Evolutionary conservation across 495 filamentous ascomycete species (phyloP), one percentile per base, ranked within the genome.

Genomic region (Cercophora scortea): DNA sequence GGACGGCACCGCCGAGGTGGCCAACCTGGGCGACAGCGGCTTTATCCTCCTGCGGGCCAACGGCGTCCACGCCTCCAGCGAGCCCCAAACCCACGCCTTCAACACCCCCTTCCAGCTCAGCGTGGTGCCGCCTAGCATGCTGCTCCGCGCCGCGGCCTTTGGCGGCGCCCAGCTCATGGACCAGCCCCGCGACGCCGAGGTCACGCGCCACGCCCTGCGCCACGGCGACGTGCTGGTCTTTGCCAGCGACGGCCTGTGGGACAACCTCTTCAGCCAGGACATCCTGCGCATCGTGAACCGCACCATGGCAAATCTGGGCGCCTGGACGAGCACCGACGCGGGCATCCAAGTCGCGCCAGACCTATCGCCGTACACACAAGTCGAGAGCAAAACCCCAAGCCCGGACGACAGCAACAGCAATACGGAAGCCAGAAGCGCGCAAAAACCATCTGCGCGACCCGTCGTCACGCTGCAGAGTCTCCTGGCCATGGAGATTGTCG

Each of bases 11-110:
- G 73, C 96, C 15, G 85, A 92, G 56, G 80, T 95, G 47, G 94
- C 93, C 39, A 98, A 98, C 65, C 74, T 98, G n/a, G 93, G 93
- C 54, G 93, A 98, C 70, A 96, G 90, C n/a, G 93, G 92, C 47
- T 96, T 89, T 64, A 80, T 96, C 18, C 82, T 95, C 45, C 68
- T 97, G 49, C 82, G 90, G 18, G 76, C 85, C 34, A 92, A 89
- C 59, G 88, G 86, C 11, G 85, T 97, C 15, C 86, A 90, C 59
- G 78, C 87, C 42, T 82, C 81, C 64, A 93, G 90, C 4, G 77
- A 83, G 36, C 86, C 89, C 18, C 93, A 98, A 66, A 97, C 89
- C 0, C 94, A 98, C 65, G 89, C 86, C 18, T 98, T 98, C 76
- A 98, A 98, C 69, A 96, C 92, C 0, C 93, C 93, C 3, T 97